Conservation (phyloP, 2,329 filamentous ascomycete genomes). For the Diplodia intermedia region DNA sequence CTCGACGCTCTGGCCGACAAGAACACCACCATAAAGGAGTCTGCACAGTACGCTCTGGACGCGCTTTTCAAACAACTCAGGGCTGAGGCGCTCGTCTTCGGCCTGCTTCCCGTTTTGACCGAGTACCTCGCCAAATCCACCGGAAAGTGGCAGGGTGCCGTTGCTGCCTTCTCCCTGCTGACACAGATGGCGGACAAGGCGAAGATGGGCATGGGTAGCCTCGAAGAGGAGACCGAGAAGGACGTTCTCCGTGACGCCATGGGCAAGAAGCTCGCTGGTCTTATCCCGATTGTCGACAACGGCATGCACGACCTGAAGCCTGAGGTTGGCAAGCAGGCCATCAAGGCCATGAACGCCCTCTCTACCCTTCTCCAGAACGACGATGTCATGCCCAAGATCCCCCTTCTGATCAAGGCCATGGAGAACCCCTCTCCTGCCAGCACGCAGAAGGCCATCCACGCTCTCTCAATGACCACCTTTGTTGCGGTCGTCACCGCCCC, state of each 20-base stretch:
- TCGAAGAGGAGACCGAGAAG: slow-evolving; percentile 85
- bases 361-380: slow-evolving; percentile 94
- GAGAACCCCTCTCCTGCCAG: slow-evolving; percentile 89
- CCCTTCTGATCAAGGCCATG: slow-evolving; percentile 92
- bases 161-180: slow-evolving; percentile 82
- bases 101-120: slow-evolving; percentile 77
- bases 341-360: slow-evolving; percentile 88
- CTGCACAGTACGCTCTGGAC: slow-evolving; percentile 92
- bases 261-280: slow-evolving; percentile 81
- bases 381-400: slow-evolving; percentile 90
- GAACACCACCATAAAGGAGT: slow-evolving; percentile 83
- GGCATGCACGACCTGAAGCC: slow-evolving; percentile 97
- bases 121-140: slow-evolving; percentile 81
- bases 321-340: slow-evolving; percentile 84
- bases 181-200: slow-evolving; percentile 96
- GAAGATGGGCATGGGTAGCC: slow-evolving; percentile 80
- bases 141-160: slow-evolving; percentile 96
- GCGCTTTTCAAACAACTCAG: slow-evolving; percentile 80
- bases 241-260: slow-evolving; percentile 89
- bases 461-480: slow-evolving; percentile 96
- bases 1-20: slow-evolving; percentile 92
- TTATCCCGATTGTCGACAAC: slow-evolving; percentile 89
- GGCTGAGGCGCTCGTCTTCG: slow-evolving; percentile 81
- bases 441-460: slow-evolving; percentile 94
- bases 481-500: slow-evolving; percentile 95